Percentiles rank a stretch among this genome's conserved stretches.
Conservation (phyloP, 2,329 filamentous ascomycete genomes). For the Sordariomycetes sp. region DNA sequence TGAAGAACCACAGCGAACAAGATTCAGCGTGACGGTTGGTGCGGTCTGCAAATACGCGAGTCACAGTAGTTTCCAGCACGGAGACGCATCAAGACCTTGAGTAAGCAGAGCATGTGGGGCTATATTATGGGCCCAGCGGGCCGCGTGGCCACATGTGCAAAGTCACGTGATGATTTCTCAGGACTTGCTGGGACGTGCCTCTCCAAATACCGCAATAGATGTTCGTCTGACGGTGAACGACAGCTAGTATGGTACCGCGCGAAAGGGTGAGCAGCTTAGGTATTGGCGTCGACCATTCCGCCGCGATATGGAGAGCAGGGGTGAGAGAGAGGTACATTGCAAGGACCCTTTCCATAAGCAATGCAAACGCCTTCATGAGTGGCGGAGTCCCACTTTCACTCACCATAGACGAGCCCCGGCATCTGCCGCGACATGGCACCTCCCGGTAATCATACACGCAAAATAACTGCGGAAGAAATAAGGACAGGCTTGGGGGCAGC, state of each 20-base stretch:
- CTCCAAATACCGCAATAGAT: too few relatives aligned
- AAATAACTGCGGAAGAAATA: not conserved
- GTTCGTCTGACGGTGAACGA: not conserved
- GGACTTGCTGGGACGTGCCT: not conserved
- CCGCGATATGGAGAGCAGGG: too few relatives aligned
- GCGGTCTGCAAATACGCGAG: conserved; percentile 20
- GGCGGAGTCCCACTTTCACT: not conserved
- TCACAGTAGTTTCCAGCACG: conserved; percentile 32
- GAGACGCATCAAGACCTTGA: not conserved
- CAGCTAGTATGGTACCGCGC: not conserved
- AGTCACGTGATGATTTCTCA: not conserved
- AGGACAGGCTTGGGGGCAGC: not conserved
- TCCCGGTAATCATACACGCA: not conserved
- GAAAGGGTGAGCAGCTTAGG: not conserved
- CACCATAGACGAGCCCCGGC: not conserved
- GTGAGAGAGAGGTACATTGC: too few relatives aligned
- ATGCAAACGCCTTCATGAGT: not conserved
- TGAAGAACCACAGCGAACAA: conserved; percentile 38
- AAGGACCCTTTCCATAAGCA: too few relatives aligned
- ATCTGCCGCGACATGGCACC: not conserved
- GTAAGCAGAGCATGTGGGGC: not conserved
- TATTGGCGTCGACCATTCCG: too few relatives aligned
- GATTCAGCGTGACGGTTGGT: conserved; percentile 34
- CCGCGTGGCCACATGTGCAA: not conserved
- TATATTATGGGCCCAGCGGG: not conserved